Conservation (phyloP, 2,329 filamentous ascomycete genomes). For the Passalora sequoiae region DNA sequence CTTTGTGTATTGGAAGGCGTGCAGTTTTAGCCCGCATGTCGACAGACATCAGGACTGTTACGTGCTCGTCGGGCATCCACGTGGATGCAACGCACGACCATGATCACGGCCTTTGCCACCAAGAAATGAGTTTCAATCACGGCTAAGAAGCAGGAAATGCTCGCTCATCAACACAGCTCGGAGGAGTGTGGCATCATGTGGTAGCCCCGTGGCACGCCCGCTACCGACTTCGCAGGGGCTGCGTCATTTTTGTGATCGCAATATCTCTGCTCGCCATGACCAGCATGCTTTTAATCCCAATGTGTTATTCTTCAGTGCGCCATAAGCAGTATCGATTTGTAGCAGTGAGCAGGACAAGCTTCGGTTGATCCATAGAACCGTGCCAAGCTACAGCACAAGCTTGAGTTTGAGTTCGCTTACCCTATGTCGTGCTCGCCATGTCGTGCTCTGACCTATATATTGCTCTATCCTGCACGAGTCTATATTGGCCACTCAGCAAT, state of each 20-base stretch:
- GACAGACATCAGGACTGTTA: not conserved
- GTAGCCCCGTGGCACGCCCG: not conserved
- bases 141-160: not conserved
- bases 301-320: too few relatives aligned
- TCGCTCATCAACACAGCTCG: not conserved
- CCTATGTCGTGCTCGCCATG: constrained; percentile 5
- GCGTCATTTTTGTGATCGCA: too few relatives aligned
- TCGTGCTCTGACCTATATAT: constrained; percentile 15
- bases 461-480: constrained; percentile 3
- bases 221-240: too few relatives aligned
- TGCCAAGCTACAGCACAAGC: constrained; percentile 3
- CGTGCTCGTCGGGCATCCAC: not conserved
- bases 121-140: not conserved
- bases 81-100: not conserved
- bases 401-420: constrained; percentile 2
- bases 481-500: not conserved
- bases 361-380: constrained; percentile 5
- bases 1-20: not conserved
- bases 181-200: not conserved
- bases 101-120: not conserved
- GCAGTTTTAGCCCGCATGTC: not conserved
- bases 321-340: too few relatives aligned
- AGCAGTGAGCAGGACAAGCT: constrained; percentile 1
- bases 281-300: too few relatives aligned
- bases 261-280: too few relatives aligned